Base-by-base conservation (phyloP, 306 rosid species). In the Glycine soja region DNA sequence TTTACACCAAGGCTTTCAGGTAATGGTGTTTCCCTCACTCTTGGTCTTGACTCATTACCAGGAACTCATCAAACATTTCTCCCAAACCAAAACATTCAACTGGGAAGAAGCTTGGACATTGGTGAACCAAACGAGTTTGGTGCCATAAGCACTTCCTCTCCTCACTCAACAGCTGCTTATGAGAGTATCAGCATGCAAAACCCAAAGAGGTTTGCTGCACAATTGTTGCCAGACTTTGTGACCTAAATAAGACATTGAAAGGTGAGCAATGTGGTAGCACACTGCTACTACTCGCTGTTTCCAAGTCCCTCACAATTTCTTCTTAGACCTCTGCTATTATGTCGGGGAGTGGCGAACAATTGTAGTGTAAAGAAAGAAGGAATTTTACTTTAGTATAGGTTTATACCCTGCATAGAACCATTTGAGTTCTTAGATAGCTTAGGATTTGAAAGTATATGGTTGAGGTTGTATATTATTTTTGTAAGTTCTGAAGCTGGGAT, bases 401-500 rank as follows among this genome's bases (percentile, higher is more conserved):
- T 85, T 90, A 93, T 88, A 95, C 94, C 83, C 81, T 76, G 86
- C 90, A 90, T 85, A 88, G 93, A 90, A 90, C 91, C 90, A 91
- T 93, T 87, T 87, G 87, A 90, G 89, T 86, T 83, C 84, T 80
- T 88, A 83, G 90, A 90, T 80, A 91, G 88, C 74, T 87, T 91
- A 89, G 97, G 92, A 89, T 85, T 90, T 84, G 87, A 84, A 90
- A 85, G 82, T 90, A 85, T 91, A 85, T 92, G 90, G 90, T 95
- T 95, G 94, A 87, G 93, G 92, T 88, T 95, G 97, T 93, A 95
- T 95, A 95, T 91, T 93, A 90, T 88, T 95, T 91, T 95, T 95
- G 97, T 84, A 87, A 90, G 89, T 85, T 89, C 81, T 88, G 79
- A 45, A 81, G 86, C 80, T 92, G 90, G 93, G 92, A 84, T 88